A percentile compares a stretch with the other conserved stretches of the same genome.
phyloP scores from a whole-genome alignment of 352 stramenopile species.

The Globisporangium acanthophoron region DNA sequence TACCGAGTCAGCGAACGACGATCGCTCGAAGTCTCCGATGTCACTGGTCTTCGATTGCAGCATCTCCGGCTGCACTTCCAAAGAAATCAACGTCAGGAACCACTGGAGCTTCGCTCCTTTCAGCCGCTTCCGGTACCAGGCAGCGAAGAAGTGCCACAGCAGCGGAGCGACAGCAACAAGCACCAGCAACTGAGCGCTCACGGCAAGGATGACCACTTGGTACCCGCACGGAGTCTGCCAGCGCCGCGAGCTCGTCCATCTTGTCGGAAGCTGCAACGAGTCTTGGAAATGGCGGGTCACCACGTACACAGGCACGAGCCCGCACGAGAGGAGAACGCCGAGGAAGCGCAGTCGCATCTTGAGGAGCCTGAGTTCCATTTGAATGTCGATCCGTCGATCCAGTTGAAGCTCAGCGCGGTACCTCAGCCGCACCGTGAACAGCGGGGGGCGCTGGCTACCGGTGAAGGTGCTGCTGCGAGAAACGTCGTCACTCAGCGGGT shows the following conservation, averaged over 20 bases:
- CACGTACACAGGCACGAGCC: slow-evolving; percentile 2
- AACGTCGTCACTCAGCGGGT: not conserved
- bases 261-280: not conserved
- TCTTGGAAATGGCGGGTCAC: slow-evolving; percentile 1
- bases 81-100: slow-evolving; percentile 26
- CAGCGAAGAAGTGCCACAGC: slow-evolving; percentile 23
- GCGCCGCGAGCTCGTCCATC: not conserved
- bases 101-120: slow-evolving; percentile 31
- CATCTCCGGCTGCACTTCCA: slow-evolving; percentile 20
- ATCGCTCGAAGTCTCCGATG: not conserved
- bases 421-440: slow-evolving; percentile 23
- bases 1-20: not conserved
- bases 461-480: not conserved
- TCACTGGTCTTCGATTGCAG: not conserved
- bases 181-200: slow-evolving; percentile 3
- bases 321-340: slow-evolving; percentile 4
- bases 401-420: slow-evolving; percentile 26
- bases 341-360: slow-evolving; percentile 12
- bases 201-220: slow-evolving; percentile 2
- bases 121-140: slow-evolving; percentile 11
- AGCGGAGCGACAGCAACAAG: slow-evolving; percentile 15
- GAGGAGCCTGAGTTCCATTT: slow-evolving; percentile 6
- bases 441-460: slow-evolving; percentile 4
- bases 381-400: slow-evolving; percentile 21
- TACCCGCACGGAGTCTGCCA: not conserved